A percentile compares a stretch with the other conserved stretches of the same genome.
Conservation (phyloP, 2,329 filamentous ascomycete species). For the Colletotrichum sp. region DNA sequence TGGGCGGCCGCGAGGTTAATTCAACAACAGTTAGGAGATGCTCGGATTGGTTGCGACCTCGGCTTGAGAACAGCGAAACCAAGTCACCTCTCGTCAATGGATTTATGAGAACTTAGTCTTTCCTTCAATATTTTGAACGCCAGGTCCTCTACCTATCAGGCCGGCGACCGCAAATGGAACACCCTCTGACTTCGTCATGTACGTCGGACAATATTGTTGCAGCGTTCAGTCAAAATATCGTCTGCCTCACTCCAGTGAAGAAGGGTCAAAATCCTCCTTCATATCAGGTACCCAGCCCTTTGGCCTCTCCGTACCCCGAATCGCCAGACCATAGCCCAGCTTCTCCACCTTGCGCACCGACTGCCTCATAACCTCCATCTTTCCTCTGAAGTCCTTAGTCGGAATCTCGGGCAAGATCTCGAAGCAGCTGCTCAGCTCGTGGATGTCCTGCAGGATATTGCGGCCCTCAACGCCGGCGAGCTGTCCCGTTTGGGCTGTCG, state of each 20-base stretch:
- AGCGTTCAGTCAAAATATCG: rapidly evolving
- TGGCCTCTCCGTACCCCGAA: slow-evolving; percentile 86
- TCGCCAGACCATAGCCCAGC: slow-evolving; percentile 84
- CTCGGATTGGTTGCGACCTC: background rate
- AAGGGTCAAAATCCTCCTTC: slow-evolving; percentile 29
- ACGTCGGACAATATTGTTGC: background rate
- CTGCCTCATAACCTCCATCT: slow-evolving; percentile 83
- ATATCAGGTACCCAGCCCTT: slow-evolving; percentile 91
- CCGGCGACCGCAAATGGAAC: background rate
- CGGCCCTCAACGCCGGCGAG: slow-evolving; percentile 45
- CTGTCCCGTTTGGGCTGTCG: slow-evolving; percentile 75
- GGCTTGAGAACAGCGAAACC: background rate
- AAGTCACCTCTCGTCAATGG: rapidly evolving
- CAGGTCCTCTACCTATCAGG: background rate
- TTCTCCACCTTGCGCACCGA: slow-evolving; percentile 95
- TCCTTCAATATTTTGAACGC: background rate
- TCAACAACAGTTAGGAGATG: background rate
- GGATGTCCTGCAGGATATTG: slow-evolving; percentile 80
- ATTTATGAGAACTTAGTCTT: rapidly evolving
- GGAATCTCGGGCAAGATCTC: slow-evolving; percentile 71
- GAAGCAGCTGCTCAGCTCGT: slow-evolving; percentile 76
- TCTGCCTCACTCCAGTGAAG: background rate
- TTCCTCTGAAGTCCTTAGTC: slow-evolving; percentile 69
- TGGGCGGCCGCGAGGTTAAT: background rate
- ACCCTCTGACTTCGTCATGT: background rate